Percentiles rank a stretch among this genome's conserved stretches.
These are phyloP conservation scores for Lobosporangium transversale DNA, from an alignment of 192 early-diverging fungal genomes.

Conservation along the genomic window DNA sequence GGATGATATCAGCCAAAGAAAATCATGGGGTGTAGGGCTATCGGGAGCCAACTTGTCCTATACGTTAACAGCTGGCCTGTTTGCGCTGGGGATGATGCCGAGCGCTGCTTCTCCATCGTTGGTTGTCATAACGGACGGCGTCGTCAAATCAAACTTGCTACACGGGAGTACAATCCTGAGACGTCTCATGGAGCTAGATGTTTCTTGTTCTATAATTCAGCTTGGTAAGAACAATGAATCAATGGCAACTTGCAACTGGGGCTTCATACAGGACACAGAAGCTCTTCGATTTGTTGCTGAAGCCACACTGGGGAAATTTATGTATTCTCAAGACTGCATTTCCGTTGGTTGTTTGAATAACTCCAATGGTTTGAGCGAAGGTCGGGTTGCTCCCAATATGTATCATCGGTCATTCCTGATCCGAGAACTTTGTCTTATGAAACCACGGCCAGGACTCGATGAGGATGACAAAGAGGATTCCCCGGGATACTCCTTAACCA, in stretches of 20 bases:
- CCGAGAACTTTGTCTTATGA: conserved; percentile 53
- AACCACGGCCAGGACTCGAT: conserved; percentile 39
- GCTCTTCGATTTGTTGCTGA: conserved; percentile 73
- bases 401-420: conserved; percentile 63
- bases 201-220: conserved; percentile 76
- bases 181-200: conserved; percentile 68
- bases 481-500: conserved; percentile 36
- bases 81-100: conserved; percentile 59
- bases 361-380: neutral
- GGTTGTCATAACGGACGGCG: conserved; percentile 77
- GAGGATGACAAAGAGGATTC: conserved; percentile 43
- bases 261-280: conserved; percentile 82
- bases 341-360: conserved; percentile 7
- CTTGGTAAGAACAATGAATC: conserved; percentile 73
- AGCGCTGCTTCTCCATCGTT: conserved; percentile 58
- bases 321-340: conserved; percentile 75
- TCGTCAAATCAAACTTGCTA: conserved; percentile 76
- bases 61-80: conserved; percentile 65
- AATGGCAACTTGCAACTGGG: conserved; percentile 76
- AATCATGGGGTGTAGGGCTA: conserved; percentile 67
- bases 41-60: conserved; percentile 67
- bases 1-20: conserved; percentile 39
- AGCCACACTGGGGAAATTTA: conserved; percentile 73
- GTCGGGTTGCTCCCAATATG: conserved; percentile 56
- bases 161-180: conserved; percentile 67